phyloP scores from a whole-genome alignment of 352 stramenopile species.

The Globisporangium camurandrum region DNA sequence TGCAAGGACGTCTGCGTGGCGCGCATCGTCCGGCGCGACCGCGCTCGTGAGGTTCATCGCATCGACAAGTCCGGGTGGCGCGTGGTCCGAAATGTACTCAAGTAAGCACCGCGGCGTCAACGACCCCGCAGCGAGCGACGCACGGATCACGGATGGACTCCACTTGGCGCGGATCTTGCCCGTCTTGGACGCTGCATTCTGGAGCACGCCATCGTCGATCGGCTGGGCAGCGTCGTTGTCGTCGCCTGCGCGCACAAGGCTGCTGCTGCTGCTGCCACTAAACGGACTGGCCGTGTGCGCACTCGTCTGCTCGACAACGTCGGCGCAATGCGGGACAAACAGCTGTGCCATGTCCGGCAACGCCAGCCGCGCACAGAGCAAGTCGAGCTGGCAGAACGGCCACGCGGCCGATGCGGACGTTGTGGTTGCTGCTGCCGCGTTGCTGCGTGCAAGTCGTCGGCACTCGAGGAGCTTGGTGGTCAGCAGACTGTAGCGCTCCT shows the following conservation, averaged over 20 bases:
- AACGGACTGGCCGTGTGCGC: slow-evolving; percentile 9
- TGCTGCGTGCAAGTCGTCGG: slow-evolving; percentile 20
- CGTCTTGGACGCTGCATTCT: slow-evolving; percentile 51
- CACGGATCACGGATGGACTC: slow-evolving; percentile 38
- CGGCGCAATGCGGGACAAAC: slow-evolving; percentile 64
- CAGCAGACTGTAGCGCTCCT: slow-evolving; percentile 49
- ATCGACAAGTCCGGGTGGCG: slow-evolving; percentile 50
- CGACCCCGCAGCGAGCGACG: slow-evolving; percentile 51
- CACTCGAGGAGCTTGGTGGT: slow-evolving; percentile 48
- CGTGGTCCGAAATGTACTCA: slow-evolving; percentile 58
- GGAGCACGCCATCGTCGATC: slow-evolving; percentile 63
- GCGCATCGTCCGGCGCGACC: slow-evolving; percentile 26
- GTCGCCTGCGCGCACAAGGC: slow-evolving; percentile 10
- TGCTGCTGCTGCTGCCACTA: slow-evolving; percentile 2
- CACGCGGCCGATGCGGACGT: too few species aligned
- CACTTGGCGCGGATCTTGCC: slow-evolving; percentile 61
- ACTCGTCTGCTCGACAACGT: slow-evolving; percentile 45
- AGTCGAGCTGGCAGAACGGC: slow-evolving; percentile 69
- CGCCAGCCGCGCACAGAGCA: slow-evolving; percentile 70
- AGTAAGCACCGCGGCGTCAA: slow-evolving; percentile 59
- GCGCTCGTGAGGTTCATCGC: slow-evolving; percentile 20
- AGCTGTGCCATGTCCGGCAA: slow-evolving; percentile 66
- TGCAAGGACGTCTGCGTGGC: slow-evolving; percentile 41
- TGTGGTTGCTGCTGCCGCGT: slow-evolving; percentile 20
- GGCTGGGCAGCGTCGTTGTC: slow-evolving; percentile 26